phyloP scores from a whole-genome alignment of 2,329 filamentous ascomycete species.

The Hypoxylon rubiginosum region DNA sequence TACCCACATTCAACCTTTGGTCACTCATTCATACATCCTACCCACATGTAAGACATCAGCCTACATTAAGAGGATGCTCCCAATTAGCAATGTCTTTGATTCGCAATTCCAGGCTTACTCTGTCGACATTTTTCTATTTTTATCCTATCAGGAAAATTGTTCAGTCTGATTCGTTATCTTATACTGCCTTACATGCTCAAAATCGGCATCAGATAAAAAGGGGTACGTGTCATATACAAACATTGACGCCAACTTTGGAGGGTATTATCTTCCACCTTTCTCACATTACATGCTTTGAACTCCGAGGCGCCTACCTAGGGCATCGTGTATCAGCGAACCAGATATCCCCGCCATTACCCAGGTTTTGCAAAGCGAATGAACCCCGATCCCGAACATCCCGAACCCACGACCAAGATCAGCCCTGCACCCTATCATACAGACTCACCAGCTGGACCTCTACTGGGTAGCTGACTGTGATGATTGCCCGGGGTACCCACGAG shows the following conservation, averaged over 20 bases:
- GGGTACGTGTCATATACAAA: slow-evolving; percentile 14
- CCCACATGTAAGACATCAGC: background rate
- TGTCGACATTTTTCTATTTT: slow-evolving; percentile 5
- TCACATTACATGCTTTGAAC: slow-evolving; percentile 19
- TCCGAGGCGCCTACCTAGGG: slow-evolving; percentile 26
- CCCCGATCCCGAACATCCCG: background rate
- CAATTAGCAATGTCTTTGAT: background rate
- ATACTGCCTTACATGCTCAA: slow-evolving; percentile 11
- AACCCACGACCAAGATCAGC: background rate
- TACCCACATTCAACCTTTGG: background rate
- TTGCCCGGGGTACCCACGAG: slow-evolving; percentile 56
- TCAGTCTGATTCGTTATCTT: slow-evolving; percentile 13
- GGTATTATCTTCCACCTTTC: slow-evolving; percentile 21
- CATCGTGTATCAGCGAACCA: slow-evolving; percentile 21
- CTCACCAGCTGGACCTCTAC: slow-evolving; percentile 12
- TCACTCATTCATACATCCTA: background rate
- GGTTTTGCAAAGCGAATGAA: slow-evolving; percentile 6
- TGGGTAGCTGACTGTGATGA: slow-evolving; percentile 51
- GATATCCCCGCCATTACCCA: slow-evolving; percentile 15
- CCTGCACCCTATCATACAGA: slow-evolving; percentile 27
- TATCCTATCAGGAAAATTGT: background rate
- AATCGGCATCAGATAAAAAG: slow-evolving; percentile 7
- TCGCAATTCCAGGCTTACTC: background rate
- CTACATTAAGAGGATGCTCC: background rate
- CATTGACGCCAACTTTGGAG: slow-evolving; percentile 7